Conservation (phyloP, 805 yeast species). For the Candida montana region DNA sequence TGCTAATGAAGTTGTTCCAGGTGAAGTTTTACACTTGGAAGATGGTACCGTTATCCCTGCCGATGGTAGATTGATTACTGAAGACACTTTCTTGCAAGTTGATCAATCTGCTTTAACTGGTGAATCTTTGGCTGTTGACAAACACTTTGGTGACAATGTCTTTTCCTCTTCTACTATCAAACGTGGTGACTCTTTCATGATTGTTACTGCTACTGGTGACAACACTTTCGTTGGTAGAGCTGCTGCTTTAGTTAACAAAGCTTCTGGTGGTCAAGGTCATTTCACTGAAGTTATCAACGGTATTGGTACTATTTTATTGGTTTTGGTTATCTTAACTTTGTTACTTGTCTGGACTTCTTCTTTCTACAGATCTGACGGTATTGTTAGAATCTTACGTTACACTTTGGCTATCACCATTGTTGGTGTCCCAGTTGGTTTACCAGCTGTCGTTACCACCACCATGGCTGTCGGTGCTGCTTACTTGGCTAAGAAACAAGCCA, state of each 20-base stretch:
- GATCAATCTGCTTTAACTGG: conserved; percentile 98
- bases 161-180: conserved; percentile 93
- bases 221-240: conserved; percentile 95
- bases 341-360: conserved; percentile 88
- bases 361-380: conserved; percentile 87
- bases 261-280: conserved; percentile 90
- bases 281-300: conserved; percentile 97
- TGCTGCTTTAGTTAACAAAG: conserved; percentile 93
- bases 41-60: conserved; percentile 93
- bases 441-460: conserved; percentile 97
- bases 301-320: conserved; percentile 89
- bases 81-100: conserved; percentile 80
- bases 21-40: conserved; percentile 88
- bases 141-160: conserved; percentile 78
- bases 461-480: conserved; percentile 99
- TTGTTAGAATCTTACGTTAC: conserved; percentile 85
- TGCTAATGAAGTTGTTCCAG: conserved; percentile 87
- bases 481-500: conserved; percentile 94
- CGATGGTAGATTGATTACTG: conserved; percentile 85
- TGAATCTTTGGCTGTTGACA: conserved; percentile 94
- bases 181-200: conserved; percentile 93
- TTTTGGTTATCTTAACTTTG: conserved; percentile 81
- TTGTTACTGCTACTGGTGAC: conserved; percentile 94
- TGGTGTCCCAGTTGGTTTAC: conserved; percentile 98
- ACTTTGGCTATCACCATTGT: conserved; percentile 93